Conservation (phyloP, 2,329 filamentous ascomycete species). For the Ciborinia camelliae region DNA sequence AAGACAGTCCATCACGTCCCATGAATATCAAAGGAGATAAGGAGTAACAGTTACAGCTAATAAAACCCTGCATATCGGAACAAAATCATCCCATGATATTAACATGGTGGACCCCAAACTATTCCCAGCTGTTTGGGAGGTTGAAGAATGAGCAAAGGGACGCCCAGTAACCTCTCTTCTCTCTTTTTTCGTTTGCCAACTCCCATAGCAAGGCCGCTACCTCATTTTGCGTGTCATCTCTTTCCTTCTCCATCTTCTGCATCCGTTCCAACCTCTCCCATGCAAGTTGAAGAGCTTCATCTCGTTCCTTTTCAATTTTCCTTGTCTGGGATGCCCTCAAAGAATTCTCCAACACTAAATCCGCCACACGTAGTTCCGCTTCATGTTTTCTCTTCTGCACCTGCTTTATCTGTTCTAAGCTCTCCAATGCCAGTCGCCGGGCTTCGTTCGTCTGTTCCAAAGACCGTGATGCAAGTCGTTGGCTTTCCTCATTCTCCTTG, state of each 20-base stretch:
- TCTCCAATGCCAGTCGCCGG: neutral
- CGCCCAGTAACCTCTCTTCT: too few species aligned
- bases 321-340: neutral
- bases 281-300: neutral
- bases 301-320: neutral
- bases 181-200: too few species aligned
- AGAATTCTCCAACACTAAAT: neutral
- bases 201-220: too few species aligned
- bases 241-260: neutral
- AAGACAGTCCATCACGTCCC: neutral
- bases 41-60: too few species aligned
- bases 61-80: too few species aligned
- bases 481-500: neutral
- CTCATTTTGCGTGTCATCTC: neutral
- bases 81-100: neutral
- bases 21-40: neutral
- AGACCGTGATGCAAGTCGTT: neutral
- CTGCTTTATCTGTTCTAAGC: neutral
- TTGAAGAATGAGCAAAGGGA: too few species aligned
- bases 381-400: too few species aligned
- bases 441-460: neutral
- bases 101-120: neutral
- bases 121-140: too few species aligned
- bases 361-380: neutral
- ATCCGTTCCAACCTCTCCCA: neutral